A percentile compares a stretch with the other conserved stretches of the same genome.
Evolutionary conservation across 2,329 filamentous ascomycete genomes (phyloP).

Genomic region (Trichoderma sp.): DNA sequence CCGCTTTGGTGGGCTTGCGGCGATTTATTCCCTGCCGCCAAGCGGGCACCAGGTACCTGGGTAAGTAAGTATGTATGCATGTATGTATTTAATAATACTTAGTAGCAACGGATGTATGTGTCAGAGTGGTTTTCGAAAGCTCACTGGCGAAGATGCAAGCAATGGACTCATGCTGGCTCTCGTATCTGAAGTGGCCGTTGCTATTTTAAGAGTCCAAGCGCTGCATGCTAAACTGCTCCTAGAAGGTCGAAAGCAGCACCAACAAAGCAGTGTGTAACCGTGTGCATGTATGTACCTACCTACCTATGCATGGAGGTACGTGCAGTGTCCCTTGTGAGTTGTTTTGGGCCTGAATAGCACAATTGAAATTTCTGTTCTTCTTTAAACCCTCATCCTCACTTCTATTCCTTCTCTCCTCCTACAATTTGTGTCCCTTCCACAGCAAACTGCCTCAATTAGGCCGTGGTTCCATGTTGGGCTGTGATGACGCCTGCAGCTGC

Average conservation of each 20-base stretch:
- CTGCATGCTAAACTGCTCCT: neutral
- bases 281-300: neutral
- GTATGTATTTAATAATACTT: neutral
- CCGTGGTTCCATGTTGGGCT: constrained; percentile 10
- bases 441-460: neutral
- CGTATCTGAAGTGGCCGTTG: neutral
- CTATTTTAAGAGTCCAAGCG: constrained; percentile 18
- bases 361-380: neutral
- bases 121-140: neutral
- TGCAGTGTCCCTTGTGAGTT: neutral
- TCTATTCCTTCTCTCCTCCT: neutral
- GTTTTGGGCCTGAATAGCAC: neutral
- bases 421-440: neutral
- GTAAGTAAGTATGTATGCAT: neutral
- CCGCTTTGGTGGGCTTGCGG: neutral
- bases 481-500: constrained; percentile 11
- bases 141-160: neutral
- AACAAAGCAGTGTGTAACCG: neutral
- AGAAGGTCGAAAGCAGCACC: neutral
- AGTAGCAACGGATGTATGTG: neutral
- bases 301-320: neutral
- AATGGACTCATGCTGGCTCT: neutral
- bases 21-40: too few relatives aligned
- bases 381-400: neutral
- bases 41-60: neutral